phyloP scores from a whole-genome alignment of 1,284 basidiomycete species.

The Cutaneotrichosporon curvatum region DNA sequence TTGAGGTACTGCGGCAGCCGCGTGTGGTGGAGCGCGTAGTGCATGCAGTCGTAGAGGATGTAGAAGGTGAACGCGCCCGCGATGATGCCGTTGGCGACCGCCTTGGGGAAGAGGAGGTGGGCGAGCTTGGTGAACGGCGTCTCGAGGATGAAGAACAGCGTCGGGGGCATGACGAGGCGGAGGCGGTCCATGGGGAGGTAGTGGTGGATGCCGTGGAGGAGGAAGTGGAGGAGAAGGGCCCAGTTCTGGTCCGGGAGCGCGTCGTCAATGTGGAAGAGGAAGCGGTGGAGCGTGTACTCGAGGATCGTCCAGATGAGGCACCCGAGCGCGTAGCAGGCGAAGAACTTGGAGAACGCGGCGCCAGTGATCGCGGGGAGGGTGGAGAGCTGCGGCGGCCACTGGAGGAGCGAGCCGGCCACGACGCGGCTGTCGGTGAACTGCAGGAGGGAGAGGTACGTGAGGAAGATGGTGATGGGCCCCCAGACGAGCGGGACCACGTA shows the following conservation, averaged over 20 bases:
- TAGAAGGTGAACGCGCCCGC: slow-evolving; percentile 87
- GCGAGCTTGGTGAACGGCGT: slow-evolving; percentile 85
- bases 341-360: slow-evolving; percentile 47
- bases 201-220: slow-evolving; percentile 94
- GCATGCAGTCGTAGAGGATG: slow-evolving; percentile 83
- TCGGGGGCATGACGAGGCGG: slow-evolving; percentile 94
- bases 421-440: slow-evolving; percentile 61
- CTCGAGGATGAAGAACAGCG: slow-evolving; percentile 70
- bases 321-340: slow-evolving; percentile 67
- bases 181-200: slow-evolving; percentile 95
- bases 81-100: slow-evolving; percentile 89
- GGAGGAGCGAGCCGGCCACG: slow-evolving; percentile 27
- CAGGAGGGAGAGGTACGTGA: slow-evolving; percentile 69
- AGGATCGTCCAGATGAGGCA: slow-evolving; percentile 90
- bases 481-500: slow-evolving; percentile 89
- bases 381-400: slow-evolving; percentile 22
- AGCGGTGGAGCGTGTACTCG: slow-evolving; percentile 93
- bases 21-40: slow-evolving; percentile 87
- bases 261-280: slow-evolving; percentile 96
- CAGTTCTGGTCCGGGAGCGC: slow-evolving; percentile 73
- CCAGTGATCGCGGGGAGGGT: slow-evolving; percentile 26
- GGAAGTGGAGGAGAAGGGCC: slow-evolving; percentile 82
- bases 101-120: slow-evolving; percentile 71
- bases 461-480: slow-evolving; percentile 76
- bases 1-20: slow-evolving; percentile 77